Evolutionary conservation across 2,329 filamentous ascomycete species (phyloP), one percentile per base, ranked within the genome.

Genomic region (Aspergillus calidoustus): DNA sequence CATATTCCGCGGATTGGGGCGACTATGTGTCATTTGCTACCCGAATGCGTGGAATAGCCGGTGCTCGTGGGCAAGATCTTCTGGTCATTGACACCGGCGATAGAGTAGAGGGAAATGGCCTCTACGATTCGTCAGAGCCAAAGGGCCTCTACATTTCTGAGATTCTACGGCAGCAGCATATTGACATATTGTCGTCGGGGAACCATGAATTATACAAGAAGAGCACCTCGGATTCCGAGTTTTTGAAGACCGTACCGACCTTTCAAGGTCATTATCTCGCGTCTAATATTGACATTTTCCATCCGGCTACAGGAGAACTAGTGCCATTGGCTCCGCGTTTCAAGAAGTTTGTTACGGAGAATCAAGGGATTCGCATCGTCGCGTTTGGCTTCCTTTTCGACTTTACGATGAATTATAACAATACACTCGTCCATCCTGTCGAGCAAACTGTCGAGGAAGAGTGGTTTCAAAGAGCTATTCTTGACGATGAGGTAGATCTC

Each of bases 41-140:
- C 41, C 92, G 94, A 73, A 87, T 99, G 83, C 90, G 87, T 59
- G 84, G 87, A 67, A 89, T 87, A 72, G 92, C 93, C 59, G 91
- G 97, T 72, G 85, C 87, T 1, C 84, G 89, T 57, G 93, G 92
- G 49, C 87, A 86, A 30, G 95, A 99, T 74, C 81, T 99, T 17
- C 81, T 99, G n/a, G 82, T 99, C n/a, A 82, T 99, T 65, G 95
- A 99, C 75, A 97, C 93, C 0, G 95, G 95, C 63, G 95, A 98
- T 73, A 87, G 94, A 7, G 87, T 97, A 69, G 95, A 98, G 77
- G 93, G 94, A 41, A 98, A 97, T 74, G 95, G 94, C 1, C 85
- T 99, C 4, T 98, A 97, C 77, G 95, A 98, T 74, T 90, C 89
- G 5, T 97, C 93, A 0, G 82, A 85, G 30, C 95, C 95, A 8